These are phyloP conservation scores for Clonostachys byssicola DNA, from an alignment of 2,329 filamentous ascomycete species.

Conservation along the genomic window DNA sequence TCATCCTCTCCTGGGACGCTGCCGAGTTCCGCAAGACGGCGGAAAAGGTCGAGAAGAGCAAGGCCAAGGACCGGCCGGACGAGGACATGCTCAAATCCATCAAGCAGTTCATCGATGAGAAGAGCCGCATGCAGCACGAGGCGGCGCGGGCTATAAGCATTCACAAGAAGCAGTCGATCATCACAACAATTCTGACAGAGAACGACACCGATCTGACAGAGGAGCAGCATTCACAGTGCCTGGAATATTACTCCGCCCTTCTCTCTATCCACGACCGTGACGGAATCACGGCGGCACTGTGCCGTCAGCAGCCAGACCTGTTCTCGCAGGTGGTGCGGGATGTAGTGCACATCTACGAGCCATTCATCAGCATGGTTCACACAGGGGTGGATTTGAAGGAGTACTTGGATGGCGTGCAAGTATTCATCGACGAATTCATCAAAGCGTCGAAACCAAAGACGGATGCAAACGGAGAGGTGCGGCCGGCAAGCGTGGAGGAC, in stretches of 20 bases:
- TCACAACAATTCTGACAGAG: conserved; percentile 59
- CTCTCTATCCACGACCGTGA: conserved; percentile 72
- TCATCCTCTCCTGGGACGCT: conserved; percentile 70
- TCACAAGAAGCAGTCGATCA: conserved; percentile 51
- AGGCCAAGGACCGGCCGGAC: conserved; percentile 41
- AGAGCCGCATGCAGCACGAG: conserved; percentile 52
- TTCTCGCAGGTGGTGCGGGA: conserved; percentile 67
- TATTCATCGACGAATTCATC: conserved; percentile 69
- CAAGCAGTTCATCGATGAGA: conserved; percentile 49
- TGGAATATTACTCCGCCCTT: conserved; percentile 68
- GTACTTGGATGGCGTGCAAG: conserved; percentile 62
- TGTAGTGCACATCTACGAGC: conserved; percentile 64
- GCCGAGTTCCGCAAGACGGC: conserved; percentile 63
- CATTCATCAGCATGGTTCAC: conserved; percentile 69
- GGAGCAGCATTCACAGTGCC: conserved; percentile 57
- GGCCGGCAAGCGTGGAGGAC: conserved; percentile 63
- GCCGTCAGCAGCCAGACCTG: conserved; percentile 65
- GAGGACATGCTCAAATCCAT: conserved; percentile 60
- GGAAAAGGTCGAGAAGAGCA: conserved; percentile 60
- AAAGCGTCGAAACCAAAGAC: conserved; percentile 46
- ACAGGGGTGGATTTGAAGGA: conserved; percentile 67
- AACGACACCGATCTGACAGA: conserved; percentile 47
- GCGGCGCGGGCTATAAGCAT: conserved; percentile 52
- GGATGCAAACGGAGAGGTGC: conserved; percentile 10
- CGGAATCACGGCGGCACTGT: conserved; percentile 62